Percentiles rank a stretch among this genome's conserved stretches.
Conservation (phyloP, 257 asterid species). For the Coffea eugenioides region DNA sequence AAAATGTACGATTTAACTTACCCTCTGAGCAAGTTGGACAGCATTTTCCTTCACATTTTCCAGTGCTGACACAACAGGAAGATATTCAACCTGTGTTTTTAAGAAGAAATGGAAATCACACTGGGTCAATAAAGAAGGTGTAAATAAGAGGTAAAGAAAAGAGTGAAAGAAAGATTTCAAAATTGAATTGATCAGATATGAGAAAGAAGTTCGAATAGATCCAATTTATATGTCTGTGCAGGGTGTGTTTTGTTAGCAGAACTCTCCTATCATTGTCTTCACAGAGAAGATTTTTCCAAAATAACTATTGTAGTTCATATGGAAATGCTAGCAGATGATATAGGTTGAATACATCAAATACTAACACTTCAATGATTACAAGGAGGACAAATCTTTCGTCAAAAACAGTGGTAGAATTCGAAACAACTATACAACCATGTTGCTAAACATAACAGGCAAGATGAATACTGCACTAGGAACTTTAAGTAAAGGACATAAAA, state of each 20-base stretch:
- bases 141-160: background rate
- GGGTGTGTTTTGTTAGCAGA: background rate
- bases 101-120: background rate
- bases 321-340: background rate
- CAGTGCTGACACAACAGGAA: constrained; percentile 72
- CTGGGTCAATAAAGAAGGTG: background rate
- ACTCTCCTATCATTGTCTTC: background rate
- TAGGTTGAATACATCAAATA: background rate
- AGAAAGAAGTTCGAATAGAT: background rate
- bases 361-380: background rate
- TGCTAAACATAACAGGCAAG: background rate
- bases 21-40: constrained; percentile 65
- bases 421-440: background rate
- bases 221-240: background rate
- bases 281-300: background rate
- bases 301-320: background rate
- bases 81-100: constrained; percentile 78
- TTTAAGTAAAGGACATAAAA: background rate
- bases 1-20: constrained; percentile 35
- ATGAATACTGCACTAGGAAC: background rate
- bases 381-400: background rate
- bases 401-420: background rate
- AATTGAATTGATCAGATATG: background rate
- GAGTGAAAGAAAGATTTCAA: background rate
- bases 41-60: constrained; percentile 81